Evolutionary conservation across 1,139 yeast genomes (phyloP), one percentile per base, ranked within the genome.

Genomic region (Protomyces pachydermus): DNA sequence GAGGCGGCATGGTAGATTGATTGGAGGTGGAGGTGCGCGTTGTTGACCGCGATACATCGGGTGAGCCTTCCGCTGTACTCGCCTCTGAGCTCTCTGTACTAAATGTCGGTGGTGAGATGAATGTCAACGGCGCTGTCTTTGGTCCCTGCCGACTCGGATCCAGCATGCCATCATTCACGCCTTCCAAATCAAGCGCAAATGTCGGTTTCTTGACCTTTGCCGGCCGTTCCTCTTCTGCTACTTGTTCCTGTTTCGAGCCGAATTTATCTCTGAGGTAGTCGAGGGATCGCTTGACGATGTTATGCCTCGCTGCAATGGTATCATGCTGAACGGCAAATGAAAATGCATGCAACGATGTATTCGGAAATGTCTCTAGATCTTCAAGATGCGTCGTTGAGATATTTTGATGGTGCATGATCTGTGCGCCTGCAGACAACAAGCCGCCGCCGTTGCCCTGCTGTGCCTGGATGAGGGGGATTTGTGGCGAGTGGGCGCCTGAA

Each of bases 311-410:
- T 8, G 62, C 62, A 5, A 58, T 53, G 6, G 62, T 58, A 12
- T 58, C 62, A 18, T 54, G 58, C 28, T 60, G 64, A 28, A 32
- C 58, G 10, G 64, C 64, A 18, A 60, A 60, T 45, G 64, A 60
- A 32, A 60, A 60, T 1, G 64, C 54, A 54, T 60, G 64, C 34
- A 60, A 38, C 10, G 64, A 60, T 18, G 58, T 54, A 45, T 56
- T 45, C 14, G 64, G 64, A 35, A 60, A 60, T 16, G 54, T 53
- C 23, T 54, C 54, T 50, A 60, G 58, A 45, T 60, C 64, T 46
- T 60, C 64, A n/a, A 58, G 45, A 52, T 52, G 62, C 16, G 62
- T 58, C 34, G 62, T 38, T 20, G 62, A 58, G 18, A 58, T 50
- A 20, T 58, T 58, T 12, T 48, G 39, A 20, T 58, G 51, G 16